Evolutionary conservation across 345 rosid genomes (phyloP), one percentile per base, ranked within the genome.

Genomic region (Adansonia digitata): DNA sequence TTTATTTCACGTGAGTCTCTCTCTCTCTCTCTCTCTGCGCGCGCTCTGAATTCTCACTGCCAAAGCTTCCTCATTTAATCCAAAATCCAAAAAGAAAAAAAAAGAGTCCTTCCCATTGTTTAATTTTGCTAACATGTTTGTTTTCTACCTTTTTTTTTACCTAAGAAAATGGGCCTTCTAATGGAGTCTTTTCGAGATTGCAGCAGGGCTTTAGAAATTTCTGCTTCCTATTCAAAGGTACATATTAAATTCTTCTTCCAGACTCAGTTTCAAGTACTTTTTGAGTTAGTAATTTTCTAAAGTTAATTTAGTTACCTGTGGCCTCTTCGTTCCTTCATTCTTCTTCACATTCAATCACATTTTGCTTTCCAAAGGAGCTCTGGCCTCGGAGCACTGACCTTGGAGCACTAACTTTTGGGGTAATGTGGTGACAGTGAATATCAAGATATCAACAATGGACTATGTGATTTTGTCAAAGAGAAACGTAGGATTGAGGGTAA

Each of bases 201-300:
- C 77, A 86, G 84, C 66, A 88, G 97, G 29, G 96, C 94, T 69
- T 84, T 94, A 61, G 86, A 82, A 42, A 86, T 92, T 72, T 89
- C 85, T 77, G 88, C 92, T 72, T 74, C 40, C 56, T 94, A 92
- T 82, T 77, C 91, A 11, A 93, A 93, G 98, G 98, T 89, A 77
- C 76, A n/a, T 67, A 45, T 49, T 10, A 6, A 11, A 4, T 14
- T 48, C 71, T 40, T 48, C 52, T 65, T 65, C 31, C 0, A 5
- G 39, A 17, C n/a, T 57, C 37, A 57, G 37, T 57, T 57, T 57
- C 63, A 34, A 61, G 5, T 61, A 17, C 42, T 34, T 61, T 34
- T 37, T n/a, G 24, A 7, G n/a, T 17, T 34, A 35, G 17, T 61
- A 61, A 61, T 61, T 34, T n/a, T 2, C 26, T 31, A 34, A 56